Evolutionary conservation across 495 filamentous ascomycete species (phyloP), one percentile per base, ranked within the genome.

Genomic region (Cairneyella variabilis): DNA sequence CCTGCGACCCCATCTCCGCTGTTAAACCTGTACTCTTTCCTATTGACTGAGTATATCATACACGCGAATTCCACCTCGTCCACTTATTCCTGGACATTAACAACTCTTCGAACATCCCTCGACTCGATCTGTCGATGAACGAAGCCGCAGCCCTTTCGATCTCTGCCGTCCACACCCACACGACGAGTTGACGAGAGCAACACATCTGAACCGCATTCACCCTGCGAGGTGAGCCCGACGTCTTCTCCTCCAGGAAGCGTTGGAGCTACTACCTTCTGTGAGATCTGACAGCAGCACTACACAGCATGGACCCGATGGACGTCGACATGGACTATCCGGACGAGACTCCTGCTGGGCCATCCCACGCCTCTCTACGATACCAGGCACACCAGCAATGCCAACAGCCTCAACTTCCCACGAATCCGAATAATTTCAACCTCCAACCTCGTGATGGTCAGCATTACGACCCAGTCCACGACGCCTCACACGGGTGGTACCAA

Each of bases 221-320:
- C 40, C 20, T 18, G 43, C 20, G 32, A 39, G 51, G 41, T 40
- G 41, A 47, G 51, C 44, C 36, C 46, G 45, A 22, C 43, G 32
- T 46, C 41, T 46, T 53, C 50, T 36, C 25, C 10, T 39, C 28
- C 28, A 14, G 16, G 46, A 39, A 59, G 37, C 38, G 56, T 54
- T 20, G 51, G 38, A 38, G 51, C 51, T 48, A 30, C 44, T 34
- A 21, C 17, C 26, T 7, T 10, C 14, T 48, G 18, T 25, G 43
- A 12, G 9, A n/a, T 46, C 26, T 10, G 22, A 14, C 8, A 8
- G 21, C 18, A 27, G n/a, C 25, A 25, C 42, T 26, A 3, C 26
- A 18, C 48, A 40, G 37, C 25, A 58, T 58, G 55, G 60, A 63
- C 44, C 50, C 39, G 0, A 63, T 63, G 60, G 60, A 63, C 37